phyloP scores from a whole-genome alignment of 225 moss, liverwort and hornwort genomes.

The Pleurozium schreberi region DNA sequence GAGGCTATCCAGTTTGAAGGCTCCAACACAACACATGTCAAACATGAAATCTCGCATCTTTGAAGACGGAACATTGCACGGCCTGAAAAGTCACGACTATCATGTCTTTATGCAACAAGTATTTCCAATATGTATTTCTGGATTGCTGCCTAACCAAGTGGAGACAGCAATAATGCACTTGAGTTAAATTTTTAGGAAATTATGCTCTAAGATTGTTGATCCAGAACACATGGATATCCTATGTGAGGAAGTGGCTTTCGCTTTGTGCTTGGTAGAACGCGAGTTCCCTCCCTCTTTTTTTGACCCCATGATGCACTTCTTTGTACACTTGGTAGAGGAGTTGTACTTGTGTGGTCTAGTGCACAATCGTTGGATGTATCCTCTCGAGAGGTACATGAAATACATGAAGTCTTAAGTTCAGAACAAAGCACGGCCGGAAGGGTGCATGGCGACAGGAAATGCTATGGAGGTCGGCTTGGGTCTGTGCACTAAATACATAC shows the following conservation, averaged over 20 bases:
- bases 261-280: accelerated
- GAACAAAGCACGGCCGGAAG: not conserved
- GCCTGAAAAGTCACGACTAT: not conserved
- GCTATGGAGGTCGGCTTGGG: accelerated
- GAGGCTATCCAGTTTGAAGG: no score
- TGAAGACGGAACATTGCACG: no score
- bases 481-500: accelerated
- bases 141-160: accelerated
- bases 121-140: accelerated
- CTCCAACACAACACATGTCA: no score
- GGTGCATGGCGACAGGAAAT: accelerated
- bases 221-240: accelerated
- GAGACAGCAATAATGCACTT: not conserved
- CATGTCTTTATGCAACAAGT: not conserved
- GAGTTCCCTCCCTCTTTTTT: not conserved
- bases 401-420: accelerated
- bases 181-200: accelerated
- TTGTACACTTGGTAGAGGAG: not conserved
- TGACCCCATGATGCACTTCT: not conserved
- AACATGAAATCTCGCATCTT: no score
- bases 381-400: not conserved
- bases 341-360: accelerated
- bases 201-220: accelerated
- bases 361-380: not conserved
- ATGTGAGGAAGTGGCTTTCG: accelerated